Base-by-base conservation (phyloP, 208 protist species). In the Angomonas deanei region DNA sequence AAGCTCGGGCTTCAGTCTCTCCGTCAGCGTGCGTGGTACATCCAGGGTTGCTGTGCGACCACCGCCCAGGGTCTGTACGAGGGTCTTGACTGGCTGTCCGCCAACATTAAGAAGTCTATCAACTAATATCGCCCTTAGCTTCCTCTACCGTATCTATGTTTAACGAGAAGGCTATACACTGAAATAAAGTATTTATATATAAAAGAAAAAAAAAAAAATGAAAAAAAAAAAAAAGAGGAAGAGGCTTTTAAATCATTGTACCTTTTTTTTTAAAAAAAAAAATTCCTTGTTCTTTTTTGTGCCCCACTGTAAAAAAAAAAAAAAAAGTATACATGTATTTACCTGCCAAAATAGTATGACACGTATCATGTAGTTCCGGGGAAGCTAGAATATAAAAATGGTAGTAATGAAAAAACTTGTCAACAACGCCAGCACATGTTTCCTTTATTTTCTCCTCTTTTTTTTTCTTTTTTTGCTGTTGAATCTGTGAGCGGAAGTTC, bases 1-100 rank as follows among this genome's bases (percentile, higher is more conserved):
- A 96, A 97, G 78, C 84, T 99, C 1, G 94, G 93, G 5, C 86
- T 99, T 34, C 79, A 97, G 33, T 70, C 82, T 23, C 76, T 99
- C 52, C 84, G 84, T 65, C 79, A 98, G 70, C 92, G 90, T 50
- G 90, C 86, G 68, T 97, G 92, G 91, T 97, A 94, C 72, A 96
- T 96, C 65, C 93, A 97, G 63, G 87, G 87, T 36, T 94, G 86
- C 76, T 97, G 90, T 50, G 91, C 91, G 50, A 92, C 91, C 3
- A 94, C 91, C 15, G 91, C 89, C 1, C 89, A 97, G 59, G 93
- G 93, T 17, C 82, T 97, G 24, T 96, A 95, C 74, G 91, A 97
- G 66, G 93, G 91, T 27, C 79, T 97, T 21, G 91, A 97, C 67
- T 97, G 91, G 91, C 74, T 96, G 26, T 84, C 88, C 10, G 77